Conservation (phyloP, 2,329 filamentous ascomycete species). For the Colletotrichum orchidophilum region DNA sequence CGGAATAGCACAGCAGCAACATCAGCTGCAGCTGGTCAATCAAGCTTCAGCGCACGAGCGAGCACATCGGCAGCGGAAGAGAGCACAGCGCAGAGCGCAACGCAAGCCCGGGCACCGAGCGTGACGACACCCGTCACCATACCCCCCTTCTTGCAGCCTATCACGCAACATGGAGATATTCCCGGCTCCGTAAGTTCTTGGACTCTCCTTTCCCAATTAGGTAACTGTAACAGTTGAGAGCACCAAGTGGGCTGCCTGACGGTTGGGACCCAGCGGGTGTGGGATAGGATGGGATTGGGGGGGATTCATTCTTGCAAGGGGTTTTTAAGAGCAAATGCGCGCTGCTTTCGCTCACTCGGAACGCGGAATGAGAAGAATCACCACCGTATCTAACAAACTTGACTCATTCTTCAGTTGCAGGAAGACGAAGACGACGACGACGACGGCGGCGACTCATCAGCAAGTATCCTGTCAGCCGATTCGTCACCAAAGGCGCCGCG, state of each 20-base stretch:
- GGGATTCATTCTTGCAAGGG: background rate
- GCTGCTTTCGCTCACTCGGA: background rate
- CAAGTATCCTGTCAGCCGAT: background rate
- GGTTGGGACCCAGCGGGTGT: slow-evolving; percentile 1
- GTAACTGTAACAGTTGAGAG: slow-evolving; percentile 26
- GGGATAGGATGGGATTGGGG: background rate
- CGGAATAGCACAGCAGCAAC: background rate
- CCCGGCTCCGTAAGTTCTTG: slow-evolving; percentile 23
- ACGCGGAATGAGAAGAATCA: background rate
- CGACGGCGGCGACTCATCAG: background rate
- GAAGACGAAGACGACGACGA: background rate
- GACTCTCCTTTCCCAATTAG: slow-evolving; percentile 16
- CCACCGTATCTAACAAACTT: background rate
- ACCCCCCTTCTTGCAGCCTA: background rate
- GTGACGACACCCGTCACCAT: background rate
- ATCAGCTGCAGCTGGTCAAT: background rate
- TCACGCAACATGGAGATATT: slow-evolving; percentile 10
- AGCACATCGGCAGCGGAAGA: background rate
- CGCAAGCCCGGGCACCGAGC: background rate
- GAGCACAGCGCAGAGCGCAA: background rate
- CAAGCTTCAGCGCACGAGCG: background rate
- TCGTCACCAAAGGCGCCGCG: background rate
- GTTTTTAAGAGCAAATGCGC: background rate
- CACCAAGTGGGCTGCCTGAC: slow-evolving; percentile 22
- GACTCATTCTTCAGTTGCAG: background rate